Conservation (phyloP, 2,329 filamentous ascomycete species). For the Endothia cerciana region DNA sequence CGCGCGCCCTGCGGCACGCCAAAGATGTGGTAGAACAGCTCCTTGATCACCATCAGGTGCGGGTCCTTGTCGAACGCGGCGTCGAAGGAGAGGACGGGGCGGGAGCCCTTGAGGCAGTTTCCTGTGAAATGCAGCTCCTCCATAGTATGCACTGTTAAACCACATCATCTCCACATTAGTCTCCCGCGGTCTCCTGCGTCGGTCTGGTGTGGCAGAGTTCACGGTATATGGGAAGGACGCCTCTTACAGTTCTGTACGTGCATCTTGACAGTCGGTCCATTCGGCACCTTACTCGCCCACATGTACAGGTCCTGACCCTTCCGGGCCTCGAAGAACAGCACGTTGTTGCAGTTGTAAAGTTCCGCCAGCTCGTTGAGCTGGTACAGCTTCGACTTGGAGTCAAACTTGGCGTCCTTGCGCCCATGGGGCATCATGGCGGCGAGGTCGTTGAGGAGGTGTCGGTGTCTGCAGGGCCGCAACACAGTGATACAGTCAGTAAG, state of each 20-base stretch:
- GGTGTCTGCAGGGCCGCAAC: conserved; percentile 63
- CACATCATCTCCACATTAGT: neutral
- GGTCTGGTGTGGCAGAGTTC: conserved; percentile 2
- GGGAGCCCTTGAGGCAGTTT: conserved; percentile 92
- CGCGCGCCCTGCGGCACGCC: conserved; percentile 86
- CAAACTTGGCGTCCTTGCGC: conserved; percentile 94
- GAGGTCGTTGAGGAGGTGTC: conserved; percentile 89
- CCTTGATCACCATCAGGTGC: conserved; percentile 81
- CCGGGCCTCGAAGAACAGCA: conserved; percentile 92
- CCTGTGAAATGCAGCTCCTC: conserved; percentile 95
- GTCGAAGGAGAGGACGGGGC: conserved; percentile 92
- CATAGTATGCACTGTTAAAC: conserved; percentile 79
- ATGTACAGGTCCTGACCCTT: conserved; percentile 95
- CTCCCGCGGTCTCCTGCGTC: neutral
- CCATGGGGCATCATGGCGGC: conserved; percentile 87
- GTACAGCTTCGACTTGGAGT: conserved; percentile 89
- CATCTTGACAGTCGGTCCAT: conserved; percentile 65
- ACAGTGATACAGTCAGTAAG: conserved; percentile 8
- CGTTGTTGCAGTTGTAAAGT: conserved; percentile 86
- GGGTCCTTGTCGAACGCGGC: conserved; percentile 80
- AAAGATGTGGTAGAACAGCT: conserved; percentile 88
- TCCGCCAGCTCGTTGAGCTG: conserved; percentile 76
- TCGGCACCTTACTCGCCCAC: conserved; percentile 90
- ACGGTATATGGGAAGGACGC: conserved; percentile 32
- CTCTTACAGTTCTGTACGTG: conserved; percentile 75